phyloP scores from a whole-genome alignment of 495 filamentous ascomycete species.

The Penicillium robsamsonii region DNA sequence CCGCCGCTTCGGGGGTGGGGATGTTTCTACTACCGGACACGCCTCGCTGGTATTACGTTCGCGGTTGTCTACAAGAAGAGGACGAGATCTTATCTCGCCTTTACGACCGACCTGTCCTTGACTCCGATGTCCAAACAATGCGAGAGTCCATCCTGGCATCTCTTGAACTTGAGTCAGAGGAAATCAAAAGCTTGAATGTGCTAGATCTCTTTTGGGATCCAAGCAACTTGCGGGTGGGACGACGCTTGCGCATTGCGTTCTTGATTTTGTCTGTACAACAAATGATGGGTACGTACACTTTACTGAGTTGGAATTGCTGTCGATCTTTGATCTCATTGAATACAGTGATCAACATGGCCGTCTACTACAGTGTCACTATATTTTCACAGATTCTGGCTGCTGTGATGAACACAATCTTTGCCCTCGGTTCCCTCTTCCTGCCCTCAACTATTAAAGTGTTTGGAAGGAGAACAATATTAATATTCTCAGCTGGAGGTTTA shows the following conservation, averaged over 20 bases:
- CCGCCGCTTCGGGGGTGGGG: conserved; percentile 23
- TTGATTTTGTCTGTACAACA: conserved; percentile 28
- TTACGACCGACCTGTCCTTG: conserved; percentile 15
- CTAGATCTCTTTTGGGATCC: conserved; percentile 26
- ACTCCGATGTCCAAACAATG: conserved; percentile 8
- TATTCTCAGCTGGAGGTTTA: conserved; percentile 19
- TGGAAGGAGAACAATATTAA: conserved; percentile 29
- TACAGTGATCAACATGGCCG: conserved; percentile 19
- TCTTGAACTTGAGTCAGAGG: conserved; percentile 19
- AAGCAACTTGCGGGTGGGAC: conserved; percentile 23
- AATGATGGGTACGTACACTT: conserved; percentile 22
- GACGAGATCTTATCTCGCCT: conserved; percentile 30
- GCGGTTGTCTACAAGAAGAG: conserved; percentile 32
- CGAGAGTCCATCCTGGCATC: conserved; percentile 20
- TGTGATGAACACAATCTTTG: background rate
- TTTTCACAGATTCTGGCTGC: conserved; percentile 22
- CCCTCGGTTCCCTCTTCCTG: background rate
- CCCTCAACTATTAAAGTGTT: conserved; percentile 18
- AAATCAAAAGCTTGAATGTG: conserved; percentile 16
- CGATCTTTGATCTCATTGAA: background rate
- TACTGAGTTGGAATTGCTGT: background rate
- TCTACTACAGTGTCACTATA: conserved; percentile 33
- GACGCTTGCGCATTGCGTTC: conserved; percentile 28
- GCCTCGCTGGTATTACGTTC: conserved; percentile 41
- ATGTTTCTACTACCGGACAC: conserved; percentile 39